Evolutionary conservation across 345 rosid species (phyloP).

Genomic region (Nephelium lappaceum): DNA sequence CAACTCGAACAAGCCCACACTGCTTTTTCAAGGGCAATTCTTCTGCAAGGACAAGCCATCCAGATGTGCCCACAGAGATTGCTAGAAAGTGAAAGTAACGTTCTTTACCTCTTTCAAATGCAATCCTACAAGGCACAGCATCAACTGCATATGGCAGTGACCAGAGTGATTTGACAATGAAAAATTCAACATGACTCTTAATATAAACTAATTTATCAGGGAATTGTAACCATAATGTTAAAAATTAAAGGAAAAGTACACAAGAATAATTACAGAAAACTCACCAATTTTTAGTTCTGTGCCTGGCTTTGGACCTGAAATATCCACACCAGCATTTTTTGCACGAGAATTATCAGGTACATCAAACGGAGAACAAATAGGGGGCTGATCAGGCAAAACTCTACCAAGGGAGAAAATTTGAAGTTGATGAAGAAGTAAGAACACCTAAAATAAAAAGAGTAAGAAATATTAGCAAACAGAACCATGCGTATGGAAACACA

Average conservation of each 20-base stretch:
- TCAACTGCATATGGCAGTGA: conserved; percentile 63
- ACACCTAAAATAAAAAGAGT: conserved; percentile 55
- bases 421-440: conserved; percentile 91
- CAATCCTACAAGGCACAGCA: conserved; percentile 88
- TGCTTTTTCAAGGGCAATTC: conserved; percentile 65
- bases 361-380: conserved; percentile 49
- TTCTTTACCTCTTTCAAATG: conserved; percentile 94
- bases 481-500: conserved; percentile 10
- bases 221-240: neutral
- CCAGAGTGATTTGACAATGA: conserved; percentile 25
- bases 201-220: neutral
- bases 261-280: conserved; percentile 26
- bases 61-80: conserved; percentile 61
- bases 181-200: conserved; percentile 14
- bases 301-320: conserved; percentile 79
- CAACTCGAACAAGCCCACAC: conserved; percentile 68
- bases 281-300: conserved; percentile 73
- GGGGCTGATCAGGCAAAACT: conserved; percentile 80
- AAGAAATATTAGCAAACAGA: conserved; percentile 21
- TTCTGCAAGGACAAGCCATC: conserved; percentile 91
- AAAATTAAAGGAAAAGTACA: neutral
- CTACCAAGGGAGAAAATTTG: conserved; percentile 77
- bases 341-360: conserved; percentile 65
- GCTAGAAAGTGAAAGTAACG: conserved; percentile 79
- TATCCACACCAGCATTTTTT: conserved; percentile 63